Evolutionary conservation across 2,329 filamentous ascomycete genomes (phyloP).

Genomic region (Tolypocladium ovalisporum): DNA sequence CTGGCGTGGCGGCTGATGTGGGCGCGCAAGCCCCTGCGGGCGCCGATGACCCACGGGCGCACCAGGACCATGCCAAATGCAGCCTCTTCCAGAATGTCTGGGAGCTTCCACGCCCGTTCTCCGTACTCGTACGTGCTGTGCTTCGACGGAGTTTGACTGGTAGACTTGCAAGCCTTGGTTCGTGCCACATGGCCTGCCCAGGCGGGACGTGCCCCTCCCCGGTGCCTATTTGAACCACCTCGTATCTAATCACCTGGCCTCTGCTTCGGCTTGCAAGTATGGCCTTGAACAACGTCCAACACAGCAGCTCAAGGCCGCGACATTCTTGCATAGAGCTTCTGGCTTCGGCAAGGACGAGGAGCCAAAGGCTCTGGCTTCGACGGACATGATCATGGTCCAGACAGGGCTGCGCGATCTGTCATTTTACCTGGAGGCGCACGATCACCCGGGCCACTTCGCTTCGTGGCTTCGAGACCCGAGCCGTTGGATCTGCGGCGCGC

Average conservation of each 20-base stretch:
- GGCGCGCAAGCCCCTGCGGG: constrained; percentile 1
- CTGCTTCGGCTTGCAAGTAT: not conserved
- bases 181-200: not conserved
- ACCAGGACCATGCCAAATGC: not conserved
- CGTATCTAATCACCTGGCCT: not conserved
- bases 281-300: not conserved
- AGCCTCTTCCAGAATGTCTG: constrained; percentile 1
- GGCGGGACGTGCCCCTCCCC: not conserved
- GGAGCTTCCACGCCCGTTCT: constrained; percentile 1
- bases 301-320: not conserved
- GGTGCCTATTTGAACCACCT: not conserved
- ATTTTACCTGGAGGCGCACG: not conserved
- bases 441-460: not conserved
- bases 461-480: not conserved
- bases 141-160: no score
- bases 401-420: not conserved
- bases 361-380: not conserved
- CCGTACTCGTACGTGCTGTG: not conserved
- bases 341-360: not conserved
- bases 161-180: no score
- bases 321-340: not conserved
- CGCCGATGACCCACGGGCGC: not conserved
- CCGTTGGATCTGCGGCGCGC: not conserved
- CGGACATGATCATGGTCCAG: not conserved
- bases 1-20: constrained; percentile 2